Evolutionary conservation across 2,329 filamentous ascomycete genomes (phyloP).

Genomic region (Sarocladiaceae sp.): DNA sequence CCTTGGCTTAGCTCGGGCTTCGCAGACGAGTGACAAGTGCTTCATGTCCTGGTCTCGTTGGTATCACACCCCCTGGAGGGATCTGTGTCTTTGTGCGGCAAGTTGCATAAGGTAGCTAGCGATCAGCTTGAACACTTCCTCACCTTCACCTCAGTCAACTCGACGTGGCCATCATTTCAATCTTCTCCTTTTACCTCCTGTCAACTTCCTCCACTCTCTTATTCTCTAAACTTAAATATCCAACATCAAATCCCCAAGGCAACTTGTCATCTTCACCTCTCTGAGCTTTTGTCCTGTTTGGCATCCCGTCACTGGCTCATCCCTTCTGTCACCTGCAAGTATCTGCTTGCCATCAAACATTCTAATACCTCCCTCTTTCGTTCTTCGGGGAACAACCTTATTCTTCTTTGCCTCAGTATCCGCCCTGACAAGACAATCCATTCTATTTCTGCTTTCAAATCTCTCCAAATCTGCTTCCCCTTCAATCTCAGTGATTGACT

Average conservation of each 20-base stretch:
- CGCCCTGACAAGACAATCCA: neutral
- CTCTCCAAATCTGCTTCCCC: constrained; percentile 44
- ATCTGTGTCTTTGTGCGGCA: constrained; percentile 2
- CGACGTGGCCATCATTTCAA: no score
- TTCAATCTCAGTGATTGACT: constrained; percentile 25
- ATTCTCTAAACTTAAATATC: no score
- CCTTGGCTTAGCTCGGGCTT: neutral
- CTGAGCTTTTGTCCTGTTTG: neutral
- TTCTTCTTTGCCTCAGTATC: neutral
- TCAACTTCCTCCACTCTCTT: no score
- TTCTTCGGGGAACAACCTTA: neutral
- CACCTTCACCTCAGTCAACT: no score
- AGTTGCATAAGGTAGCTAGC: no score
- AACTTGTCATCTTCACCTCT: no score
- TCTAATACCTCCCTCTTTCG: neutral
- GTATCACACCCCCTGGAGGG: neutral
- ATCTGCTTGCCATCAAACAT: constrained; percentile 8
- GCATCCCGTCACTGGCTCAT: neutral
- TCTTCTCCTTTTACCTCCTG: no score
- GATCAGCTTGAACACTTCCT: no score
- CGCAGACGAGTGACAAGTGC: neutral
- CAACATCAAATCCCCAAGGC: no score
- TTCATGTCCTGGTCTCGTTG: neutral
- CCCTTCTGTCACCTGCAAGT: neutral
- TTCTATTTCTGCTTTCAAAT: neutral